Percentiles rank a stretch among this genome's conserved stretches.
These are phyloP conservation scores for Yarrowia sp. DNA, from an alignment of 805 yeast species.

Conservation along the genomic window DNA sequence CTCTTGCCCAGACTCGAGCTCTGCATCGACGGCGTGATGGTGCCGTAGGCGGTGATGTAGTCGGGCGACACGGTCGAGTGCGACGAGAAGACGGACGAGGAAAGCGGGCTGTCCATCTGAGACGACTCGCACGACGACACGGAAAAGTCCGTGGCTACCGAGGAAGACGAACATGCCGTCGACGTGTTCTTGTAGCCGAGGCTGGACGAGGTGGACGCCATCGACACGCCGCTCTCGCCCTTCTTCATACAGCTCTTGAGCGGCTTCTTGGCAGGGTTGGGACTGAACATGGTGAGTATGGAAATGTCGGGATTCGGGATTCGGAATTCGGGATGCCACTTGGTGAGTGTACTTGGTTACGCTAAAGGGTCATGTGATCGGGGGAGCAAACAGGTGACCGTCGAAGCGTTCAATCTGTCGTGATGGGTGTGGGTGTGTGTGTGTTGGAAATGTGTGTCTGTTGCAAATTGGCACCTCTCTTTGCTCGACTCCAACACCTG, in stretches of 20 bases:
- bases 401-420: too few species aligned
- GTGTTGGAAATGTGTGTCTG: neutral
- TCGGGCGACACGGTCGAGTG: slow-evolving; percentile 24
- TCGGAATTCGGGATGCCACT: neutral
- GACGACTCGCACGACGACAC: slow-evolving; percentile 19
- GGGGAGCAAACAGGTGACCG: too few species aligned
- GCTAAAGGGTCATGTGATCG: too few species aligned
- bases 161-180: slow-evolving; percentile 13
- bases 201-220: too few species aligned
- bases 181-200: slow-evolving; percentile 23
- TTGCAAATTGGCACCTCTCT: neutral
- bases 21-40: slow-evolving; percentile 10
- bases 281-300: slow-evolving; percentile 19
- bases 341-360: too few species aligned
- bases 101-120: slow-evolving; percentile 12
- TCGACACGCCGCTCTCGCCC: neutral
- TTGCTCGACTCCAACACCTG: neutral
- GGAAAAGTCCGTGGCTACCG: slow-evolving; percentile 22
- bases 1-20: neutral
- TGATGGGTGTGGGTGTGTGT: neutral
- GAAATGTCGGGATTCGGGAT: neutral
- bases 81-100: slow-evolving; percentile 24
- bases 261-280: slow-evolving; percentile 34
- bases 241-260: slow-evolving; percentile 38
- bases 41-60: slow-evolving; percentile 30